A percentile compares a stretch with the other conserved stretches of the same genome.
Evolutionary conservation across 208 protist genomes (phyloP).

Genomic region (Willaertia magna): DNA sequence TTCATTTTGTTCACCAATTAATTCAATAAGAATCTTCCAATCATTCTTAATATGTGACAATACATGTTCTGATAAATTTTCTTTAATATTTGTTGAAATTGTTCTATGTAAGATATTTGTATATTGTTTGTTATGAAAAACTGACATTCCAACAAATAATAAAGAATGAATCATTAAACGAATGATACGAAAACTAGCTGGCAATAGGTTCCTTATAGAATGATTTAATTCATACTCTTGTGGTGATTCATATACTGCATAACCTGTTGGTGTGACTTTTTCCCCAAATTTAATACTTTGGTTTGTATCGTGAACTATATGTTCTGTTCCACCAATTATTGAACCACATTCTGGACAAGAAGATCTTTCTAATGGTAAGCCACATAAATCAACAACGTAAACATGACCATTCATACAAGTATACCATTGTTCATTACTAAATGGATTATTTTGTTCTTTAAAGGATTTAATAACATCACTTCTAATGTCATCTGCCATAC

Average conservation of each 20-base stretch:
- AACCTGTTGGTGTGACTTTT: neutral
- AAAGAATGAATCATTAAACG: neutral
- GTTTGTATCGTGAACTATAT: neutral
- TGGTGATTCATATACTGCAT: neutral
- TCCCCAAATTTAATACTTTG: neutral
- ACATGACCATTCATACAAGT: neutral
- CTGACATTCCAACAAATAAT: neutral
- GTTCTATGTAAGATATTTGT: neutral
- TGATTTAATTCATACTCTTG: neutral
- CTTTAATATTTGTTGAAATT: too few species aligned
- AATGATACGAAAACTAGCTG: neutral
- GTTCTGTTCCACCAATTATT: neutral
- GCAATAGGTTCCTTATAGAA: neutral
- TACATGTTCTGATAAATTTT: neutral
- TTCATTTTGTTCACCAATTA: neutral
- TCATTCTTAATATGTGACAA: neutral
- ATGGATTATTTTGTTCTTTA: neutral
- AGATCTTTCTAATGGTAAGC: neutral
- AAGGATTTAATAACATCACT: neutral
- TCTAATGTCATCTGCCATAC: neutral
- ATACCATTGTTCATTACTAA: neutral
- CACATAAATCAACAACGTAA: neutral
- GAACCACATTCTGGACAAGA: neutral
- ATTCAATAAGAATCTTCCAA: neutral
- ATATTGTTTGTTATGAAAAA: neutral